Conservation (phyloP, 2,329 filamentous ascomycete species). For the Aspergillus sp. region DNA sequence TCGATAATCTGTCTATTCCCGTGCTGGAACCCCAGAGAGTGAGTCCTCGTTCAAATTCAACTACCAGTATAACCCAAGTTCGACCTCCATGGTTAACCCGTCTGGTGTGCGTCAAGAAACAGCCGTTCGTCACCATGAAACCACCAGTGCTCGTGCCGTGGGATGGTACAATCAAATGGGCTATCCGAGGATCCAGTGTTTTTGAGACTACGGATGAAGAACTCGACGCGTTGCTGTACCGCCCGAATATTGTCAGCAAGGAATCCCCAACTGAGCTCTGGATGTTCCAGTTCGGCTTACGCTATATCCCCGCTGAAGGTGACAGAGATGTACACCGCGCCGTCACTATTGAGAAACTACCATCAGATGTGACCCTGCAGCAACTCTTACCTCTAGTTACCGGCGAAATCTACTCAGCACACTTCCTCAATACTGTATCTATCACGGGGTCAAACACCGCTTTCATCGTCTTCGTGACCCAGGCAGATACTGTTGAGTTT, state of each 20-base stretch:
- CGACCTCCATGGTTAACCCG: not conserved
- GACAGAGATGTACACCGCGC: constrained; percentile 34
- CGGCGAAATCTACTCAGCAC: constrained; percentile 32
- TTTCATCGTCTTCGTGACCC: constrained; percentile 32
- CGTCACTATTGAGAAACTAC: constrained; percentile 31
- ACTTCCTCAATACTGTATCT: constrained; percentile 30
- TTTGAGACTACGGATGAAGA: constrained; percentile 28
- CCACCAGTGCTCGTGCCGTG: constrained; percentile 14
- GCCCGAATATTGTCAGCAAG: constrained; percentile 12
- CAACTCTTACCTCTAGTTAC: constrained; percentile 28
- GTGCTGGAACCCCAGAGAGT: constrained; percentile 19
- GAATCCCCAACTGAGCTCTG: constrained; percentile 19
- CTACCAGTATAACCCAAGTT: not conserved
- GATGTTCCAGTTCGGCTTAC: constrained; percentile 36
- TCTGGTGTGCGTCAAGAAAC: not conserved
- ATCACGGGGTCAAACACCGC: constrained; percentile 35
- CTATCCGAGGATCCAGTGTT: constrained; percentile 23
- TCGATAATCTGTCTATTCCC: constrained; percentile 18
- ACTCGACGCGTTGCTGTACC: constrained; percentile 15
- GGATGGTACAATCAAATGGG: constrained; percentile 28
- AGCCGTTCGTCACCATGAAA: not conserved
- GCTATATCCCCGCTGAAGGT: constrained; percentile 27
- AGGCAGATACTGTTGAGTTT: constrained; percentile 29
- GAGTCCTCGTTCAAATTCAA: not conserved
- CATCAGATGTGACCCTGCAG: constrained; percentile 23